Percentiles rank a stretch among this genome's conserved stretches.
Conservation (phyloP, 225 moss, liverwort and hornwort genomes). For the Pseudoscleropodium purum region DNA sequence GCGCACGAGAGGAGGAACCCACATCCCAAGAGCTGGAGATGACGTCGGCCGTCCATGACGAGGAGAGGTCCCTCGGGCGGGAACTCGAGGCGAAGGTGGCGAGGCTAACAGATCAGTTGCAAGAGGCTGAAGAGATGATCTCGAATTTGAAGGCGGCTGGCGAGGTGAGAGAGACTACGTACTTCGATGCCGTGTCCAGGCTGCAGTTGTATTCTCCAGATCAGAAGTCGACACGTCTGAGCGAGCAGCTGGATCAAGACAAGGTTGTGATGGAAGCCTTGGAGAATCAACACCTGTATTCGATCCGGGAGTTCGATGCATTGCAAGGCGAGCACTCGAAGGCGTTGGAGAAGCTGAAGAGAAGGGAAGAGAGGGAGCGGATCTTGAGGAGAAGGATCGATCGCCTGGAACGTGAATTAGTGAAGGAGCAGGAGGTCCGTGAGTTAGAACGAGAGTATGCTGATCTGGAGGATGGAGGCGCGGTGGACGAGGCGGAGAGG, state of each 20-base stretch:
- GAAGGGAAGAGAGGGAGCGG: slow-evolving; percentile 53
- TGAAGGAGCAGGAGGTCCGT: slow-evolving; percentile 39
- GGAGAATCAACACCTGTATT: slow-evolving; percentile 64
- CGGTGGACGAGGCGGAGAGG: slow-evolving; percentile 28
- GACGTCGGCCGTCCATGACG: neutral
- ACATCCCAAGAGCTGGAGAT: neutral
- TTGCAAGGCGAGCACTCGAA: slow-evolving; percentile 52
- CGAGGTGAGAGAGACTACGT: slow-evolving; percentile 46
- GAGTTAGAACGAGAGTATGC: slow-evolving; percentile 33
- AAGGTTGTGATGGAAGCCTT: slow-evolving; percentile 59
- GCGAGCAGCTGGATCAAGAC: slow-evolving; percentile 42
- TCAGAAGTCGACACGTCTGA: slow-evolving; percentile 15
- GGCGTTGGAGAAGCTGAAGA: slow-evolving; percentile 41
- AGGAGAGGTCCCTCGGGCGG: slow-evolving; percentile 16
- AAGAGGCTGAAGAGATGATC: slow-evolving; percentile 27
- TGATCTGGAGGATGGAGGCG: slow-evolving; percentile 25
- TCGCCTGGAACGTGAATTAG: slow-evolving; percentile 17
- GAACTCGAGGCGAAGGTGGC: slow-evolving; percentile 31
- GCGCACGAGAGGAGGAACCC: neutral
- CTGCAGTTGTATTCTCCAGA: slow-evolving; percentile 40
- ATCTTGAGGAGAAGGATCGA: slow-evolving; percentile 36
- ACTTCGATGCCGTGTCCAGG: slow-evolving; percentile 40
- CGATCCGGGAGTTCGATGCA: slow-evolving; percentile 63
- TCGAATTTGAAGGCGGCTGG: slow-evolving; percentile 18
- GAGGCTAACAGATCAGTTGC: slow-evolving; percentile 40